These are phyloP conservation scores for Phaeosphaeriaceae sp. DNA, from an alignment of 2,329 filamentous ascomycete species.

Conservation along the genomic window DNA sequence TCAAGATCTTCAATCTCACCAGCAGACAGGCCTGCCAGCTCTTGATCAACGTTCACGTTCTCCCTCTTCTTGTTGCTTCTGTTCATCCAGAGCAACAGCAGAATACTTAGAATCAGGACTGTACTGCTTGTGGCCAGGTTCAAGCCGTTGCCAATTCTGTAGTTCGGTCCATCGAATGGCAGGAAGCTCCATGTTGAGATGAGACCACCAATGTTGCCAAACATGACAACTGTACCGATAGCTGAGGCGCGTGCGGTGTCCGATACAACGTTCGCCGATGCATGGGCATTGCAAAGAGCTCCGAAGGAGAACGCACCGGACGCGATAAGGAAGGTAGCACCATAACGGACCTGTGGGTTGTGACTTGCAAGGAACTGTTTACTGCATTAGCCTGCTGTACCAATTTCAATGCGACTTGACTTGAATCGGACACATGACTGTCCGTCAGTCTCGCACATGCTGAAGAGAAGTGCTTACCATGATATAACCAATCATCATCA, in stretches of 20 bases:
- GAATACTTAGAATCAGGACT: slow-evolving; percentile 60
- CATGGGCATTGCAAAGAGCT: slow-evolving; percentile 70
- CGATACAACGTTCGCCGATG: slow-evolving; percentile 73
- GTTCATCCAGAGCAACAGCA: slow-evolving; percentile 66
- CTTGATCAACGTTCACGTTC: slow-evolving; percentile 61
- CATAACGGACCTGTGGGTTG: slow-evolving; percentile 64
- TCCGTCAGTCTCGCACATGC: too few species aligned
- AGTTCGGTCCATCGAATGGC: slow-evolving; percentile 68
- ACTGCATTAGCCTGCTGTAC: background rate
- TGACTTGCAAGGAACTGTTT: slow-evolving; percentile 68
- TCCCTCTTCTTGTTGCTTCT: slow-evolving; percentile 67
- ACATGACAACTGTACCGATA: slow-evolving; percentile 73
- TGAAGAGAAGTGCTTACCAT: slow-evolving; percentile 3
- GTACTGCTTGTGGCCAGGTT: slow-evolving; percentile 69
- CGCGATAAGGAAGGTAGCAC: slow-evolving; percentile 73
- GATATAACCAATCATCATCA: slow-evolving; percentile 73
- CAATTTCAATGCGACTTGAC: too few species aligned
- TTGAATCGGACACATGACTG: too few species aligned
- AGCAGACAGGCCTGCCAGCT: slow-evolving; percentile 58
- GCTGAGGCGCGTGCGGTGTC: slow-evolving; percentile 73
- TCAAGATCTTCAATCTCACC: slow-evolving; percentile 45
- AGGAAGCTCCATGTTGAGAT: slow-evolving; percentile 72
- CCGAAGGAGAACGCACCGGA: slow-evolving; percentile 69
- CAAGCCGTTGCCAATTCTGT: slow-evolving; percentile 73
- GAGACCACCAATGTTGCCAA: slow-evolving; percentile 75